Base-by-base conservation (phyloP, 116 monocot species). In the Posidonia oceanica region DNA sequence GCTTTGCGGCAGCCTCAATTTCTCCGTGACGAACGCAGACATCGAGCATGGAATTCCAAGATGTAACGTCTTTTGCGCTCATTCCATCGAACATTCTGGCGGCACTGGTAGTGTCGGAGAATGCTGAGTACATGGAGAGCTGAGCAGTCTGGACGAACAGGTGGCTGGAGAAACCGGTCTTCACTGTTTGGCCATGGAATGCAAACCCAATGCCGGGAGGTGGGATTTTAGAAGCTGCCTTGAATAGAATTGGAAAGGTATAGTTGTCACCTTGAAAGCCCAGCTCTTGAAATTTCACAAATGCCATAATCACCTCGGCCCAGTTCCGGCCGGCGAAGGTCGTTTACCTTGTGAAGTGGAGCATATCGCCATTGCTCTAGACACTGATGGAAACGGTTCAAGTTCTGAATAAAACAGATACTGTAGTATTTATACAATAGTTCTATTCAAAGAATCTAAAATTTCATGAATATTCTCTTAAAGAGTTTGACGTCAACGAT, bases 1-100 rank as follows among this genome's bases (percentile, higher is more conserved):
- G 60, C 51, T 68, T 66, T 21, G 17, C 17, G 21, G 75, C 68
- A 8, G 22, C 59, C 5, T 42, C 60, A 40, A 69, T 36, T n/a
- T 60, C 7, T 13, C 68, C 75, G 21, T 21, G n/a, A 21, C 23
- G 14, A 36, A 6, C 59, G 12, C 57, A 67, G 16, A 14, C 73
- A 15, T 16, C 3, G n/a, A 74, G 64, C 73, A 74, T 74, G 65
- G 65, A 64, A n/a, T 74, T 74, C 64, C 73, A 74, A 36, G 65
- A 22, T 7, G 65, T 54, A 6, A 74, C 18, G 23, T 74, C 73
- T 15, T 54, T 74, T 5, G 12, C 23, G 5, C 7, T 2, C 65
- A 74, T 65, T 37, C 8, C 54, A 29, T 65, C 54, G 39, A 74
- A 74, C 54, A 74, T 11, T 23, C 21, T 7, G 23, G 13, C 8